phyloP scores from a whole-genome alignment of 331 rosid genomes.

The Malus hybrid region DNA sequence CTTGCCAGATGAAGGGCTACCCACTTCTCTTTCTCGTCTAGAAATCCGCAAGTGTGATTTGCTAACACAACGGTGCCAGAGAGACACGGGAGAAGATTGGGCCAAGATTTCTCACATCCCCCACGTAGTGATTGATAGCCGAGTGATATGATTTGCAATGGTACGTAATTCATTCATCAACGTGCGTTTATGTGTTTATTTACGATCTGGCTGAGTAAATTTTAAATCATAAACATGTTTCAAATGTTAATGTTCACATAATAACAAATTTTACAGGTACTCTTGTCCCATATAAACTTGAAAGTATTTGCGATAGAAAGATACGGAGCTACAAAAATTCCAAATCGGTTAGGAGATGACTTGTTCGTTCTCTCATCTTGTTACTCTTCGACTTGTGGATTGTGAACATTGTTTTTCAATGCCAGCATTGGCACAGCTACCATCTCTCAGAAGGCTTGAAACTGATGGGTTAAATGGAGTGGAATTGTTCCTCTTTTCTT shows the following conservation, averaged over 20 bases:
- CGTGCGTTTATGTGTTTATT: no score
- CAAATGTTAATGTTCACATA: no score
- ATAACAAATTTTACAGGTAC: no score
- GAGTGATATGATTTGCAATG: no score
- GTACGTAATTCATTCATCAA: no score
- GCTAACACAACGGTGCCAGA: not conserved
- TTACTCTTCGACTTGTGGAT: not conserved
- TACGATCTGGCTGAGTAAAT: no score
- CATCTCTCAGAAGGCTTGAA: not conserved
- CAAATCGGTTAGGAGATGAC: not conserved
- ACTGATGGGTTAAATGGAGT: no score
- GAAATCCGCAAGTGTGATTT: rapidly evolving
- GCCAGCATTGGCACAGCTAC: slow-evolving; percentile 7
- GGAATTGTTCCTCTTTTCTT: not conserved
- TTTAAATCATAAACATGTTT: no score
- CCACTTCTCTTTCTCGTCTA: not conserved
- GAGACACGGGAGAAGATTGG: not conserved
- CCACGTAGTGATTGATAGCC: no score
- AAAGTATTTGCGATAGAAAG: not conserved
- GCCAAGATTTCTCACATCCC: not conserved
- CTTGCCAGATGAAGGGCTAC: not conserved
- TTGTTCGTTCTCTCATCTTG: not conserved
- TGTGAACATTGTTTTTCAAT: not conserved
- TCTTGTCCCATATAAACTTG: not conserved
- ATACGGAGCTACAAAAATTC: not conserved